A percentile compares a stretch with the other conserved stretches of the same genome.
Conservation (phyloP, 257 asterid genomes). For the Ocimum tenuiflorum region DNA sequence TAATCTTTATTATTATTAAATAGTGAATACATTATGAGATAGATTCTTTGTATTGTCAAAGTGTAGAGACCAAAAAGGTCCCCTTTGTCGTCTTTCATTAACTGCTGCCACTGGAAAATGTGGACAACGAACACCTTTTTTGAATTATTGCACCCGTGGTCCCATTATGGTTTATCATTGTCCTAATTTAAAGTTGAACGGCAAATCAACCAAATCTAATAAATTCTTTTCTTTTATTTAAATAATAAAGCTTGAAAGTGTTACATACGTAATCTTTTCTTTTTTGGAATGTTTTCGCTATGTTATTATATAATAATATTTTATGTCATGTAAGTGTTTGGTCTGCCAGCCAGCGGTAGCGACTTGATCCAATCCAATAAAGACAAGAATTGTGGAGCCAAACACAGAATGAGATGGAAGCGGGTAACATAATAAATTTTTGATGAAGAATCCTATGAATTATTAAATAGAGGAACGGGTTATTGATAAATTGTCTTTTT, state of each 20-base stretch:
- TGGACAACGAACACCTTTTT: slow-evolving; percentile 29
- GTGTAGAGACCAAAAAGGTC: slow-evolving; percentile 21
- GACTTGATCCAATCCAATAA: no score
- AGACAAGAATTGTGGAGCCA: no score
- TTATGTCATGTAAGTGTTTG: neutral
- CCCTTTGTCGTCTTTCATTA: slow-evolving; percentile 26
- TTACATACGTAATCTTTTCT: neutral
- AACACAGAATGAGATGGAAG: no score
- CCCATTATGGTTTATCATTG: slow-evolving; percentile 1
- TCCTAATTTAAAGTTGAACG: neutral
- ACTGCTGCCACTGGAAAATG: neutral
- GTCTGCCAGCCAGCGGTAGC: no score
- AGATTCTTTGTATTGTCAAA: neutral
- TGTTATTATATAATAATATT: neutral
- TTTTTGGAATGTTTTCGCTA: neutral
- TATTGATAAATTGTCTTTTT: no score
- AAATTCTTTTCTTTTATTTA: neutral
- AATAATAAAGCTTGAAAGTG: neutral
- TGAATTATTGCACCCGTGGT: slow-evolving; percentile 19
- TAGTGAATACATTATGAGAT: neutral
- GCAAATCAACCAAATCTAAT: neutral
- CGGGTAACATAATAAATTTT: neutral
- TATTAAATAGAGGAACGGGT: no score
- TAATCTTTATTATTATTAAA: no score
- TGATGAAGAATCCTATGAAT: neutral